Evolutionary conservation across 1,284 basidiomycete genomes (phyloP).

Genomic region (Boletus semigastroideus): DNA sequence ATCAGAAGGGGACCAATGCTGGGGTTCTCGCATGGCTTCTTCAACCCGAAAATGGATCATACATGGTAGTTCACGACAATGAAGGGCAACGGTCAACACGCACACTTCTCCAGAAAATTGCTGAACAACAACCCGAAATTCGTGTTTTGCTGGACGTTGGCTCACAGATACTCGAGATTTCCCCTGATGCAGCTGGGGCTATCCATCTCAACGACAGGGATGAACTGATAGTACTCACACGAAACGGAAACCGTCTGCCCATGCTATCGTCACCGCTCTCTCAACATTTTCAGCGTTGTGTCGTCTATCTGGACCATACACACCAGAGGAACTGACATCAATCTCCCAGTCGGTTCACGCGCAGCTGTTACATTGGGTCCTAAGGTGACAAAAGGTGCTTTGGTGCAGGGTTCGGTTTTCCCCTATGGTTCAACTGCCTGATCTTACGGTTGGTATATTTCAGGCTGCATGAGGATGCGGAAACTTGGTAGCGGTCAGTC

Average conservation of each 20-base stretch:
- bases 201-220: neutral
- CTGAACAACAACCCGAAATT: too few relatives aligned
- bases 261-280: neutral
- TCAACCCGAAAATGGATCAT: neutral
- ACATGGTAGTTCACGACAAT: neutral
- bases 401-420: neutral
- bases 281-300: neutral
- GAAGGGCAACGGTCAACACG: neutral
- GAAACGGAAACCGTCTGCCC: neutral
- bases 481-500: neutral
- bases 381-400: neutral
- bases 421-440: neutral
- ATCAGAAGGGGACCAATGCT: neutral
- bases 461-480: slow-evolving; percentile 7
- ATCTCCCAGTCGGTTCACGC: neutral
- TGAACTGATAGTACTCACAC: neutral
- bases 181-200: neutral
- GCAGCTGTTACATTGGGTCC: neutral
- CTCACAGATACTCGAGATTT: neutral
- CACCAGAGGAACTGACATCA: neutral
- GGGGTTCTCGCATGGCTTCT: neutral
- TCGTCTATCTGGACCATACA: neutral
- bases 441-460: neutral
- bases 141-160: neutral
- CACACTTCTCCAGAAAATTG: neutral